These are phyloP conservation scores for Chrysosphaeria jannelii DNA, from an alignment of 2,329 filamentous ascomycete genomes.

Conservation along the genomic window DNA sequence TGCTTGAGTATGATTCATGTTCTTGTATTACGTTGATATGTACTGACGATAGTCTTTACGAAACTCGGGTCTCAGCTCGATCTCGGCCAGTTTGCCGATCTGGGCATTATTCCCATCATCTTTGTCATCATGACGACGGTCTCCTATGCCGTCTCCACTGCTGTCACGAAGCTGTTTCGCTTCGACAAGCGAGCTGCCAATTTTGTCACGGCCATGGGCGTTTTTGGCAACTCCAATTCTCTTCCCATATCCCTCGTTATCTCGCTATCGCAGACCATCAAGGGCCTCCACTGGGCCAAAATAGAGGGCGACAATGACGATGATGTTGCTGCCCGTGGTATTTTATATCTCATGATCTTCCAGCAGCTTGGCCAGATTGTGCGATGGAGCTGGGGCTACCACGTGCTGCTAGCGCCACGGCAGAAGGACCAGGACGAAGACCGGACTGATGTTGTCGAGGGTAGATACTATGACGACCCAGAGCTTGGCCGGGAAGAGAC, in stretches of 20 bases:
- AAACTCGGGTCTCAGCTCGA: conserved; percentile 88
- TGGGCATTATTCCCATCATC: conserved; percentile 85
- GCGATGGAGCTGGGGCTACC: conserved; percentile 95
- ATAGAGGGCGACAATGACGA: conserved; percentile 83
- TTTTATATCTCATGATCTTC: conserved; percentile 86
- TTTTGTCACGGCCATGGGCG: conserved; percentile 87
- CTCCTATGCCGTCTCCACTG: conserved; percentile 47
- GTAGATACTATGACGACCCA: conserved; percentile 22
- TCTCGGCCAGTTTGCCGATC: conserved; percentile 62
- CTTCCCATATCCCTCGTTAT: conserved; percentile 87
- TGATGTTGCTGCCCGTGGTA: conserved; percentile 76
- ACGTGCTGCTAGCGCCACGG: conserved; percentile 70
- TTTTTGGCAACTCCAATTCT: conserved; percentile 96
- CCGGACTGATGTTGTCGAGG: conserved; percentile 20
- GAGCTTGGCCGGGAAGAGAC: conserved; percentile 14
- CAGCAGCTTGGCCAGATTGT: conserved; percentile 89
- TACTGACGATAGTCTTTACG: conserved; percentile 44
- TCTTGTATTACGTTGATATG: neutral
- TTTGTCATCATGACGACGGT: conserved; percentile 68
- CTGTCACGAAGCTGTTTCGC: conserved; percentile 43
- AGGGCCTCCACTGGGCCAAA: conserved; percentile 77
- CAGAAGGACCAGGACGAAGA: conserved; percentile 38
- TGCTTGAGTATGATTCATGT: conserved; percentile 46
- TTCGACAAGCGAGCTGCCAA: conserved; percentile 70
- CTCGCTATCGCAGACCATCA: conserved; percentile 72